Percentiles rank a stretch among this genome's conserved stretches.
These are phyloP conservation scores for Cercospora beticola DNA, from an alignment of 2,329 filamentous ascomycete genomes.

Conservation along the genomic window DNA sequence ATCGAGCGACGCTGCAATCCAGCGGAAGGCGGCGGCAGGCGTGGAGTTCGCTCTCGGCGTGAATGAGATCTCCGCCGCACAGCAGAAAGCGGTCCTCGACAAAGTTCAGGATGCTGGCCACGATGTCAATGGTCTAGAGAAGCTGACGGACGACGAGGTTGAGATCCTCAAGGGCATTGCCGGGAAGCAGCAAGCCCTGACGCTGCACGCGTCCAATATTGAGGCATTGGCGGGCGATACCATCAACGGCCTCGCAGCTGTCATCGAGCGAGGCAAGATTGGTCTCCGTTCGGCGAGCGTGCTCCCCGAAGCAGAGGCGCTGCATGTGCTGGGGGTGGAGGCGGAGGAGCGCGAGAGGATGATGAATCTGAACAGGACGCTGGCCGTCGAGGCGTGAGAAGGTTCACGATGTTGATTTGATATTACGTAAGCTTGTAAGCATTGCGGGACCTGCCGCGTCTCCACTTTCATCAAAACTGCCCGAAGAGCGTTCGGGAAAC, in stretches of 20 bases:
- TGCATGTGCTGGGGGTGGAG: background rate
- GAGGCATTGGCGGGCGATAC: background rate
- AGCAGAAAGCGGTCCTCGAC: background rate
- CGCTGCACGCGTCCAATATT: background rate
- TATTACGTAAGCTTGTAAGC: background rate
- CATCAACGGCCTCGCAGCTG: background rate
- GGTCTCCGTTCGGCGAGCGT: background rate
- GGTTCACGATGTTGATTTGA: background rate
- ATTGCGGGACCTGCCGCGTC: background rate
- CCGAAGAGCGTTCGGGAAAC: background rate
- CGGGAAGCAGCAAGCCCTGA: background rate
- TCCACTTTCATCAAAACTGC: background rate
- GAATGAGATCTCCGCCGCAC: background rate
- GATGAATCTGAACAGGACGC: background rate
- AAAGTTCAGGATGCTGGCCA: background rate
- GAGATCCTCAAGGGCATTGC: background rate
- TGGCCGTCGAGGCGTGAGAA: background rate
- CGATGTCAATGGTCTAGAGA: background rate
- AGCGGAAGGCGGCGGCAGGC: background rate
- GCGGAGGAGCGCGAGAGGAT: background rate
- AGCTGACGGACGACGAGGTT: background rate
- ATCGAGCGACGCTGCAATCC: background rate
- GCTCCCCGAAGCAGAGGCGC: background rate
- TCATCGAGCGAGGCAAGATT: background rate
- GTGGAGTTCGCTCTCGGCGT: background rate